Percentiles rank a stretch among this genome's conserved stretches.
Conservation (phyloP, 2,329 filamentous ascomycete species). For the Hypoxylon sp. region DNA sequence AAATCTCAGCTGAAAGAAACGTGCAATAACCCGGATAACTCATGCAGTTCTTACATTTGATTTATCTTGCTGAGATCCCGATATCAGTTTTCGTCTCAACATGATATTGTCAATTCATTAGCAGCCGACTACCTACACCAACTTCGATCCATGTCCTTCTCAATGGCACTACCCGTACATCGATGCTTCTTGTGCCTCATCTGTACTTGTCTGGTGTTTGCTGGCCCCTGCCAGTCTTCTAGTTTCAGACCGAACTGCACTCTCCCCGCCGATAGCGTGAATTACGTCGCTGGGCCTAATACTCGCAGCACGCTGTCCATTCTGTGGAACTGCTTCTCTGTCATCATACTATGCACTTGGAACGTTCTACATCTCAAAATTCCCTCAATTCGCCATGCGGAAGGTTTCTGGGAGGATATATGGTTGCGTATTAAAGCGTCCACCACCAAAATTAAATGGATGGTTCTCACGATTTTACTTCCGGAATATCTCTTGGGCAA, state of each 20-base stretch:
- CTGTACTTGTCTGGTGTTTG: not conserved
- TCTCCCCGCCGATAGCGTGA: not conserved
- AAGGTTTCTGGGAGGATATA: not conserved
- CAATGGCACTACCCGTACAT: not conserved
- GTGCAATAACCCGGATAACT: too few species aligned
- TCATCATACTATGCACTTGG: conserved; percentile 17
- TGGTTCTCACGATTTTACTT: conserved; percentile 4
- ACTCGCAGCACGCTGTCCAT: conserved; percentile 7
- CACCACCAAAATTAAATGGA: conserved; percentile 5
- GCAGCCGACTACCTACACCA: too few species aligned
- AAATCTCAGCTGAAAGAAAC: too few species aligned
- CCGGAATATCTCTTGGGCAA: conserved; percentile 6
- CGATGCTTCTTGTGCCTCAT: not conserved
- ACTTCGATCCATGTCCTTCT: not conserved
- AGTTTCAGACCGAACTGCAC: conserved; percentile 5
- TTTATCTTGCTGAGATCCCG: too few species aligned
- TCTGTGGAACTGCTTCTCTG: not conserved
- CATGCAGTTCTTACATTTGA: too few species aligned
- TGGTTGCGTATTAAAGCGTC: not conserved
- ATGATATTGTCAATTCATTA: too few species aligned
- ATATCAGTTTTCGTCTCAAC: too few species aligned
- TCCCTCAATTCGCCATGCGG: not conserved
- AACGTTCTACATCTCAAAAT: conserved; percentile 18
- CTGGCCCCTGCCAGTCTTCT: not conserved
- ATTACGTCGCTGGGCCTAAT: not conserved